phyloP scores from a whole-genome alignment of 805 yeast genomes.

The Ogataea naganishii region DNA sequence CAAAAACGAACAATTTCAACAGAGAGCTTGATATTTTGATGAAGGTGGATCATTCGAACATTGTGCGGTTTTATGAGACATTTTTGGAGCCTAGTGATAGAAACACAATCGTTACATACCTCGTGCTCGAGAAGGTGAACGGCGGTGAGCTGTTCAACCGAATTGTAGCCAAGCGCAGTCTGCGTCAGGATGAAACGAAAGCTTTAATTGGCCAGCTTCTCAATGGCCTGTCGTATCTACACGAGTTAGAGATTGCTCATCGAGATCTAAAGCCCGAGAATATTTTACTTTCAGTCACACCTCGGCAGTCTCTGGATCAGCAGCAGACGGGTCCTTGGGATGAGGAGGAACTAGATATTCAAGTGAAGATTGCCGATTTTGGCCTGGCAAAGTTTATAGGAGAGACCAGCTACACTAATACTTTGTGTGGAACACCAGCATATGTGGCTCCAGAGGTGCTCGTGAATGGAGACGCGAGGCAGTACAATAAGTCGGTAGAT shows the following conservation, averaged over 20 bases:
- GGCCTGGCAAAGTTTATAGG: constrained; percentile 69
- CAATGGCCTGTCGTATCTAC: constrained; percentile 75
- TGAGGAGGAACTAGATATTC: constrained; percentile 46
- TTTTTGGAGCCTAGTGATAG: constrained; percentile 42
- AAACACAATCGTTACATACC: constrained; percentile 40
- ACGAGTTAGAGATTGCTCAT: constrained; percentile 87
- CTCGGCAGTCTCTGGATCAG: constrained; percentile 4
- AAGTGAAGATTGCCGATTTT: constrained; percentile 75
- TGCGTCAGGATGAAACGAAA: constrained; percentile 54
- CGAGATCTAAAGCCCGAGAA: constrained; percentile 94
- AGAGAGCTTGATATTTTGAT: constrained; percentile 62
- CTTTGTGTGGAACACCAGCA: constrained; percentile 82
- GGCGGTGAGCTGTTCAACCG: constrained; percentile 73
- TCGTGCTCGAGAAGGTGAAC: constrained; percentile 65
- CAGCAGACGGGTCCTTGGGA: constrained; percentile 45
- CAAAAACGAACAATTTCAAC: constrained; percentile 29
- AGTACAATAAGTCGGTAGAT: constrained; percentile 66
- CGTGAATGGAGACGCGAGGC: constrained; percentile 38
- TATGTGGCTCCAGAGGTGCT: constrained; percentile 80
- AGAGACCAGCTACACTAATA: constrained; percentile 63
- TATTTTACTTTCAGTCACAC: constrained; percentile 50
- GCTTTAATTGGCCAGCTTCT: constrained; percentile 44
- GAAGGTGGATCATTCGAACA: constrained; percentile 60
- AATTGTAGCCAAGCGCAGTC: constrained; percentile 53
- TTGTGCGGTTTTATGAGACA: constrained; percentile 54